Conservation (phyloP, 2,329 filamentous ascomycete genomes). For the Metarhizium brunneum region DNA sequence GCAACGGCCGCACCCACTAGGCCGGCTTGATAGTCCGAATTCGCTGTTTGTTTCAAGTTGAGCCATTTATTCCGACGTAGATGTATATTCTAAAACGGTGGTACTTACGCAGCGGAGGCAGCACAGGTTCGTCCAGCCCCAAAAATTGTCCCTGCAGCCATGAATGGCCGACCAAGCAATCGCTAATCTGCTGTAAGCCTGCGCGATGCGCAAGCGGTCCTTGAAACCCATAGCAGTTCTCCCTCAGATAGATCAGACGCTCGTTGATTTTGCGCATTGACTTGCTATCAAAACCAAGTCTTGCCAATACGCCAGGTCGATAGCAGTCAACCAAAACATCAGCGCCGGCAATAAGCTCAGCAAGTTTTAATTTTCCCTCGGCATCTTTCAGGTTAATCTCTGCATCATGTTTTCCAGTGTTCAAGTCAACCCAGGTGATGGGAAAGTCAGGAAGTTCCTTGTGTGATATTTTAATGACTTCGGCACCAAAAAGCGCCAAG, state of each 20-base stretch:
- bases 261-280: conserved; percentile 7
- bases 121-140: conserved; percentile 19
- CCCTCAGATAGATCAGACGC: conserved; percentile 22
- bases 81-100: not conserved
- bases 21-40: conserved; percentile 16
- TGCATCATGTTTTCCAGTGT: conserved; percentile 22
- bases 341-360: conserved; percentile 18
- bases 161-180: conserved; percentile 26
- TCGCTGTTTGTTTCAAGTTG: conserved; percentile 7
- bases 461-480: conserved; percentile 23
- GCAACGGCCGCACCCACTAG: conserved; percentile 11
- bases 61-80: no score
- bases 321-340: conserved; percentile 27
- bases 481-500: conserved; percentile 22
- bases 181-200: conserved; percentile 29
- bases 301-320: conserved; percentile 20
- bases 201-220: conserved; percentile 21
- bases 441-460: conserved; percentile 21
- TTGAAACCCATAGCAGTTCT: conserved; percentile 27
- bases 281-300: conserved; percentile 18
- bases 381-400: conserved; percentile 22
- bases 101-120: conserved; percentile 12
- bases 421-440: conserved; percentile 22
- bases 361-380: not conserved
- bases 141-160: conserved; percentile 28